Evolutionary conservation across 768 basidiomycete genomes (phyloP), one percentile per base, ranked within the genome.

Genomic region (Lactarius evosmus): DNA sequence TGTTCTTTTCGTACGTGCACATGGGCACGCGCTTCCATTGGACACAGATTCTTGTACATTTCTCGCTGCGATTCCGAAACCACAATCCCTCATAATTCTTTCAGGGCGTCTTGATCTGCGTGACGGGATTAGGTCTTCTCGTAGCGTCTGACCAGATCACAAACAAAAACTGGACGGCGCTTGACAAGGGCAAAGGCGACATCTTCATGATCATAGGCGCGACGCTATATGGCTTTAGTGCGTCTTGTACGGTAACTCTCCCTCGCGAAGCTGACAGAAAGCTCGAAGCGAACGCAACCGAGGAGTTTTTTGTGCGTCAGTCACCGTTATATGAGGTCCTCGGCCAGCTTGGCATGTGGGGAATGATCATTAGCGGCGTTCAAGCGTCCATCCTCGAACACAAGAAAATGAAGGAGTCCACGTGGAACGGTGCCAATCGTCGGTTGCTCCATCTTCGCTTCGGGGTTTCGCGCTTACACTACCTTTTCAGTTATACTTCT

Each of bases 181-280:
- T 84, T 5, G 78, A 75, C 71, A 82, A 82, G 73, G 88, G 83
- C 40, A 90, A 89, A 72, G 93, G 93, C 17, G 91, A 93, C 72
- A 85, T 80, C 30, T 92, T 93, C 73, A 93, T 94, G 89, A 83
- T 95, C 63, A 81, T 87, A 52, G 93, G 91, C 34, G 90, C 93
- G 4, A 90, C 90, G 0, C 79, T 94, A 22, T 94, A 94, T 66
- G 93, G 93, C 52, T 86, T 93, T 73, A 89, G 91, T 93, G 70
- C 65, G 87, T 83, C 22, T 40, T 49, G 38, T 46, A 8, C 0
- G 51, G 25, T n/a, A 9, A 60, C 29, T 0, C 3, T 22, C 30
- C 7, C 34, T 14, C 1, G 3, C 30, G 33, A 4, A 33, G 56
- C 53, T 63, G 36, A 67, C 41, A 8, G 17, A 11, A 4, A 22